Evolutionary conservation across 495 filamentous ascomycete genomes (phyloP).

Genomic region (Podospora appendiculata): DNA sequence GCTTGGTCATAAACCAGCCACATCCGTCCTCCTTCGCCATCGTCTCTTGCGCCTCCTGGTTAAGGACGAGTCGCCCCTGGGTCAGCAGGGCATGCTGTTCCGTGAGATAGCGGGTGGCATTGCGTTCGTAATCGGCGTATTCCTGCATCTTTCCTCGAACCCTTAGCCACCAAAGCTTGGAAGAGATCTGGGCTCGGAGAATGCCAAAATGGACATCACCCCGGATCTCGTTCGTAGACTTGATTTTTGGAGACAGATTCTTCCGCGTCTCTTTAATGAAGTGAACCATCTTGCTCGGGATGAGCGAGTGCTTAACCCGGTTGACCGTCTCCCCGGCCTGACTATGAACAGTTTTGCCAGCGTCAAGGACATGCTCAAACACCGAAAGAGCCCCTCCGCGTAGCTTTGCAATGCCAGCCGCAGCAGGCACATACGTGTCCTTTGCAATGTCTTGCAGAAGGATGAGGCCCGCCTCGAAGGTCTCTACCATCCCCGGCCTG

Average conservation of each 20-base stretch:
- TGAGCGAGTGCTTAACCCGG: slow-evolving; percentile 16
- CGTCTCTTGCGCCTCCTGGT: slow-evolving; percentile 1
- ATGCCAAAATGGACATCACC: slow-evolving; percentile 24
- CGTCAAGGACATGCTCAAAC: slow-evolving; percentile 19
- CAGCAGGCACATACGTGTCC: slow-evolving; percentile 21
- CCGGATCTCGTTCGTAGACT: slow-evolving; percentile 17
- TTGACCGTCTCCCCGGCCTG: slow-evolving; percentile 13
- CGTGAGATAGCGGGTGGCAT: slow-evolving; percentile 27
- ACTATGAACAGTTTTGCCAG: slow-evolving; percentile 13
- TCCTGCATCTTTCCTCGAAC: slow-evolving; percentile 33
- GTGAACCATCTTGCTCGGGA: slow-evolving; percentile 4
- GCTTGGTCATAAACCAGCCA: slow-evolving; percentile 1
- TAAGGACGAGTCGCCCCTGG: neutral
- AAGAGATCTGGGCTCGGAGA: slow-evolving; percentile 34
- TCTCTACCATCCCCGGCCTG: slow-evolving; percentile 24
- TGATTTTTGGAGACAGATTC: slow-evolving; percentile 13
- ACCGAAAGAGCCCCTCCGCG: slow-evolving; percentile 22
- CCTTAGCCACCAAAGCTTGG: slow-evolving; percentile 42
- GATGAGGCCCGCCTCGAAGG: slow-evolving; percentile 29
- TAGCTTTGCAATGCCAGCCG: slow-evolving; percentile 16
- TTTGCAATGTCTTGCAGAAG: slow-evolving; percentile 28
- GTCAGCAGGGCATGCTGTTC: no score
- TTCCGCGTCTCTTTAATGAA: slow-evolving; percentile 8
- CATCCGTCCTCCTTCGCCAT: neutral
- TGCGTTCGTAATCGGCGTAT: slow-evolving; percentile 30